Evolutionary conservation across 495 filamentous ascomycete species (phyloP), one percentile per base, ranked within the genome.

Genomic region (Cenococcum geophilum): DNA sequence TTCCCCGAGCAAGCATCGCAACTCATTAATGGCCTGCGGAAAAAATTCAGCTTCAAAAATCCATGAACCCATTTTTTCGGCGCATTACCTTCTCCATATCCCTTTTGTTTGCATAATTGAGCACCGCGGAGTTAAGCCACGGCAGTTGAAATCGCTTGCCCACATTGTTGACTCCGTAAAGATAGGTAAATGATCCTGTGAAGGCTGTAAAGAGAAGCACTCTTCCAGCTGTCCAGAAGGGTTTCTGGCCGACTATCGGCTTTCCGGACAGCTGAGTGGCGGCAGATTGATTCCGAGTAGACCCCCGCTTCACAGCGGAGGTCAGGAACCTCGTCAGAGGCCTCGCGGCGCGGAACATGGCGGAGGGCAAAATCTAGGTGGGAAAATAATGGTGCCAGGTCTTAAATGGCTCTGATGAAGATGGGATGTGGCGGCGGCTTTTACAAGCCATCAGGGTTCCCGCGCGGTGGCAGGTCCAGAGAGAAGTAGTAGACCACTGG

Each of bases 1-100:
- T 52, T 89, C 85, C 59, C 83, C 77, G 25, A 91, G 75, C 32
- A 69, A 20, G 27, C 36, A 50, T 42, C 70, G 57, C 22, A 78
- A 65, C 51, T 75, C 71, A 10, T 55, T 51, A 51, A 75, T 74
- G 1, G 74, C 75, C 73, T 82, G 53, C 1, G 5, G 43, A 34
- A 22, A 22, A 9, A 9, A 25, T 43, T 69, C 43, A 69, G 66
- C 52, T 34, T 37, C 3, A 1, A n/a, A 21, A 58, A 18, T 52
- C 23, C 14, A 36, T 42, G 25, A 47, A 56, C 0, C 0, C 25
- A 6, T n/a, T 20, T 1, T 32, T 11, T 62, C 20, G 34, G 35
- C 34, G 23, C 58, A 9, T 45, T 20, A 62, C 71, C 62, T 74
- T 74, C 60, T 76, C 73, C 64, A 76, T 65, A 35, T 71, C 61